phyloP scores from a whole-genome alignment of 495 filamentous ascomycete genomes.

The Penicillium manginii region DNA sequence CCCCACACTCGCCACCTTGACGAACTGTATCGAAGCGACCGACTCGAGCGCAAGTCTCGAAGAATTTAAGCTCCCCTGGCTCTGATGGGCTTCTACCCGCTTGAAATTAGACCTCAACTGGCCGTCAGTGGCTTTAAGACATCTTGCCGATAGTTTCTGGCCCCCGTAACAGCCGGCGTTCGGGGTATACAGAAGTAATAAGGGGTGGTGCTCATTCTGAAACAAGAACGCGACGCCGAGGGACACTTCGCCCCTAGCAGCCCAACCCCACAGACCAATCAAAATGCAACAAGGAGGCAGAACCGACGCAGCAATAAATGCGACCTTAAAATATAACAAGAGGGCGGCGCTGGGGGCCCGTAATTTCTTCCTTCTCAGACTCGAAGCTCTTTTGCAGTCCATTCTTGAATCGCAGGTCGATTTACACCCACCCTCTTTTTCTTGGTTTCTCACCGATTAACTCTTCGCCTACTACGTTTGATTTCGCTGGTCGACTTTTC shows the following conservation, averaged over 20 bases:
- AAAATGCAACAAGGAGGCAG: slow-evolving; percentile 1
- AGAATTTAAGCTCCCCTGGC: background rate
- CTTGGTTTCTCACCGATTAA: background rate
- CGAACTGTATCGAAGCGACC: background rate
- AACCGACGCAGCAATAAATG: background rate
- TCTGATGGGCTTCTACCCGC: background rate
- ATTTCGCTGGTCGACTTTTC: background rate
- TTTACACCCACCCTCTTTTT: background rate
- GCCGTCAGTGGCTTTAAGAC: background rate
- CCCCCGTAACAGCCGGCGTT: background rate
- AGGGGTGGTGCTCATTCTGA: slow-evolving; percentile 4
- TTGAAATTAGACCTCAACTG: too few relatives aligned
- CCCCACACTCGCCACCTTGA: background rate
- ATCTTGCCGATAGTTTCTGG: background rate
- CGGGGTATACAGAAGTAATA: background rate
- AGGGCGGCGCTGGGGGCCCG: background rate
- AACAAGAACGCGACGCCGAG: slow-evolving; percentile 1
- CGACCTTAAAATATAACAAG: background rate
- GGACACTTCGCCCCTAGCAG: background rate
- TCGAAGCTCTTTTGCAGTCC: background rate
- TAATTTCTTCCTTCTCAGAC: background rate
- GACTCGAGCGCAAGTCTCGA: background rate
- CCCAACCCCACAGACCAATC: background rate
- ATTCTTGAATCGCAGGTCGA: slow-evolving; percentile 3
- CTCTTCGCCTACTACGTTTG: background rate